Conservation (phyloP, 2,329 filamentous ascomycete species). For the Paraphaeosphaeria minitans region DNA sequence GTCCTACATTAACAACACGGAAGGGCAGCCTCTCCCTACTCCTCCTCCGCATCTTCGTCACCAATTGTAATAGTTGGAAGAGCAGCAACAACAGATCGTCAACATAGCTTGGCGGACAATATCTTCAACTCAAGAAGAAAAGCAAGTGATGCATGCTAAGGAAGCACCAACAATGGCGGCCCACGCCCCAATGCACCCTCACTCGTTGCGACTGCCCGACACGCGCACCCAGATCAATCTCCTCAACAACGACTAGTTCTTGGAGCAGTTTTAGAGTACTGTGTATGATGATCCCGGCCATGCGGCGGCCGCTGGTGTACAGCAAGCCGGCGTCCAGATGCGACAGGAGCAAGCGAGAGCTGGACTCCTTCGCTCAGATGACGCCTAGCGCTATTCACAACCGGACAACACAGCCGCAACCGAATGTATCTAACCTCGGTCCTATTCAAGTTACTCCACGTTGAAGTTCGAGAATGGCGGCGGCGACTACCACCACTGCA, state of each 20-base stretch:
- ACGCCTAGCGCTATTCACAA: constrained; percentile 33
- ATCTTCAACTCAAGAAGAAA: too few relatives aligned
- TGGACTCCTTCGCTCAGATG: constrained; percentile 50
- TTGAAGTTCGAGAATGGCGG: constrained; percentile 49
- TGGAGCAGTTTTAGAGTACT: constrained; percentile 94
- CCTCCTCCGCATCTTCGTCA: constrained; percentile 28
- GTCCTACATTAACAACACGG: too few relatives aligned
- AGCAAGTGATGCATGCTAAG: too few relatives aligned
- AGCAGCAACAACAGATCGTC: constrained; percentile 29
- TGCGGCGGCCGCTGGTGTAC: constrained; percentile 77
- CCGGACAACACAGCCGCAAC: constrained; percentile 34
- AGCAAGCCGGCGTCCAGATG: constrained; percentile 65
- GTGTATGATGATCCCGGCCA: constrained; percentile 92
- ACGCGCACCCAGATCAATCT: constrained; percentile 92
- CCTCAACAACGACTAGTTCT: constrained; percentile 88
- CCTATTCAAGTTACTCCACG: constrained; percentile 43
- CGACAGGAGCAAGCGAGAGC: constrained; percentile 33
- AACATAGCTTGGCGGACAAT: too few relatives aligned
- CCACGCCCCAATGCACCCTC: constrained; percentile 73
- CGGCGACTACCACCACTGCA: constrained; percentile 33
- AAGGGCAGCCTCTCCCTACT: too few relatives aligned
- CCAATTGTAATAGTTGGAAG: constrained; percentile 35
- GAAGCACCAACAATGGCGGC: too few relatives aligned
- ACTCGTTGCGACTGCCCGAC: constrained; percentile 87
- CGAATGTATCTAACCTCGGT: constrained; percentile 32